A percentile compares a stretch with the other conserved stretches of the same genome.
Conservation (phyloP, 768 basidiomycete species). For the Auricularia heimuer region DNA sequence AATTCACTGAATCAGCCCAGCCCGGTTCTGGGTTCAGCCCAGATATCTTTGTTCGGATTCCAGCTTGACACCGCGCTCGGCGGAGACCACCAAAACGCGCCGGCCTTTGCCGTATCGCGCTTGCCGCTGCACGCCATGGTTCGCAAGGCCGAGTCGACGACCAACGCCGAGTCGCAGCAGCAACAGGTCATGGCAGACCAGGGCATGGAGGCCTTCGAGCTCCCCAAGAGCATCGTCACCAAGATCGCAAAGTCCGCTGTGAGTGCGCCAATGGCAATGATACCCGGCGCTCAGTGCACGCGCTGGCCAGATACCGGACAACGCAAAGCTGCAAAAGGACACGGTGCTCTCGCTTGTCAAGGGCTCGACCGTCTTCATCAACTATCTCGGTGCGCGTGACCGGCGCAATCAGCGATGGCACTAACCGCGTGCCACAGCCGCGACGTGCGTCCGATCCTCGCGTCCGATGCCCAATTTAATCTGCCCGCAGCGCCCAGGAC, state of each 20-base stretch:
- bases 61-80: too few species aligned
- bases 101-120: too few species aligned
- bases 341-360: conserved; percentile 76
- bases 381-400: conserved; percentile 62
- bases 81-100: too few species aligned
- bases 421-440: conserved; percentile 23
- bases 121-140: not conserved
- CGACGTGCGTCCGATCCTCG: conserved; percentile 28
- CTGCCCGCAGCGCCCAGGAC: conserved; percentile 63
- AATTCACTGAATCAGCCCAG: too few species aligned
- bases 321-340: conserved; percentile 83
- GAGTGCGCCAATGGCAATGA: conserved; percentile 18
- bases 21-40: too few species aligned
- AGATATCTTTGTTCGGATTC: too few species aligned
- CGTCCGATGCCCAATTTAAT: not conserved
- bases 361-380: conserved; percentile 91
- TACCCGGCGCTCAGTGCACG: not conserved
- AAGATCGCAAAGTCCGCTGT: conserved; percentile 82
- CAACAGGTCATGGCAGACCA: conserved; percentile 15
- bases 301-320: conserved; percentile 59
- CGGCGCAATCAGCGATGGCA: conserved; percentile 4
- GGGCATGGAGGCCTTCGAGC: conserved; percentile 82
- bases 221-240: conserved; percentile 74
- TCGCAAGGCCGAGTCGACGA: not conserved
- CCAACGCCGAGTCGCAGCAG: not conserved